Evolutionary conservation across 345 rosid genomes (phyloP).

Genomic region (Salix caprea): DNA sequence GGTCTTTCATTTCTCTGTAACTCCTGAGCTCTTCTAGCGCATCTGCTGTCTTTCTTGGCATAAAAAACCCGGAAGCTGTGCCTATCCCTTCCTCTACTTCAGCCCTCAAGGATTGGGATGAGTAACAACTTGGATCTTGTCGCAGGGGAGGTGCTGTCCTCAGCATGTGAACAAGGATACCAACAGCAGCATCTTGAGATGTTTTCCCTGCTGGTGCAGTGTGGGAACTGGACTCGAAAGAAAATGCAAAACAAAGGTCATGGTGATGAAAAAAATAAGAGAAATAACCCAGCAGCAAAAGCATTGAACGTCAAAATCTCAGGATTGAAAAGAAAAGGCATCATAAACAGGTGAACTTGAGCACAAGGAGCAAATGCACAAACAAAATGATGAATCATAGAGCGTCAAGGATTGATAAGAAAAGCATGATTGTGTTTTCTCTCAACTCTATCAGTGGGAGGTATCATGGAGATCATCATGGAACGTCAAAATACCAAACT

Average conservation of each 20-base stretch:
- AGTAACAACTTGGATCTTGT: slow-evolving; percentile 67
- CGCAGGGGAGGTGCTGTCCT: slow-evolving; percentile 74
- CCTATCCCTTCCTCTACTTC: slow-evolving; percentile 49
- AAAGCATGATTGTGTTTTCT: neutral
- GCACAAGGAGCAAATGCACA: neutral
- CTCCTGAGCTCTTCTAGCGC: slow-evolving; percentile 82
- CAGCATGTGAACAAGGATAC: slow-evolving; percentile 74
- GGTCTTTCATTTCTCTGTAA: slow-evolving; percentile 72
- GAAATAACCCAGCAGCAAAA: neutral
- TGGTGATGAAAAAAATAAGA: neutral
- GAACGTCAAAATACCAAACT: neutral
- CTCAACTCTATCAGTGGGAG: neutral
- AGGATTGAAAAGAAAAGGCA: neutral
- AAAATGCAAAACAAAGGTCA: neutral
- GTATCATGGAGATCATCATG: neutral
- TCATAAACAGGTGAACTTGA: neutral
- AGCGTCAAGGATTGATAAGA: neutral
- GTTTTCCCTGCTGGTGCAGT: slow-evolving; percentile 42
- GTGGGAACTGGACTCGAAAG: slow-evolving; percentile 30
- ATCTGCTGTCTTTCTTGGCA: slow-evolving; percentile 66
- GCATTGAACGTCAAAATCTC: neutral
- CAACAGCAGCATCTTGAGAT: slow-evolving; percentile 92
- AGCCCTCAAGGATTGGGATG: slow-evolving; percentile 40
- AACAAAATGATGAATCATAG: neutral
- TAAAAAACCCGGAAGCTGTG: slow-evolving; percentile 61